phyloP scores from a whole-genome alignment of 2,329 filamentous ascomycete genomes.

The Colletotrichum abscissum region DNA sequence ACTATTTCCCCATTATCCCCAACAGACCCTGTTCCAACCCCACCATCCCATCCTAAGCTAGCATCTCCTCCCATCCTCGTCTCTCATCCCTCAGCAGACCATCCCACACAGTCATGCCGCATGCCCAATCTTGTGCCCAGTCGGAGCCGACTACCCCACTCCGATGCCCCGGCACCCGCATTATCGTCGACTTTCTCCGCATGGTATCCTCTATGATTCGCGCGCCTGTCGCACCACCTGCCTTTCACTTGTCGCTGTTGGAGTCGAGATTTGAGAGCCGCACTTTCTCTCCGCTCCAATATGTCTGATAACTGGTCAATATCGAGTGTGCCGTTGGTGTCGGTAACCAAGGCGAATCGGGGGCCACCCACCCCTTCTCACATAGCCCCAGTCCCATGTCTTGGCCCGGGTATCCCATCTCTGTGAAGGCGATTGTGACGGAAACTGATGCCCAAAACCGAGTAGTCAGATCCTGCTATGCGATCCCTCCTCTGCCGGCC shows the following conservation, averaged over 20 bases:
- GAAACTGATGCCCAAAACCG: conserved; percentile 16
- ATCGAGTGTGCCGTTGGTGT: neutral
- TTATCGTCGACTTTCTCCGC: conserved; percentile 26
- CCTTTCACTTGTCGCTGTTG: neutral
- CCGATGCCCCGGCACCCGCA: conserved; percentile 15
- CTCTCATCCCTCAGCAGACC: neutral
- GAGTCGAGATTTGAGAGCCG: conserved; percentile 15
- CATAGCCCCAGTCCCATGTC: neutral
- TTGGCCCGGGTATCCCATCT: neutral
- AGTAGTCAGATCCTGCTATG: conserved; percentile 6
- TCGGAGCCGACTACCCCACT: conserved; percentile 24
- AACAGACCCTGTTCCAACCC: neutral
- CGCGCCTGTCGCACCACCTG: conserved; percentile 24
- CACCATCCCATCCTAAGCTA: neutral
- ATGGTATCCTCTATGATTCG: conserved; percentile 29
- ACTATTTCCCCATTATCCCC: conserved; percentile 1
- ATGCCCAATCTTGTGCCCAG: neutral
- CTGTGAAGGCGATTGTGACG: conserved; percentile 2
- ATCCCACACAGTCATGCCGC: neutral
- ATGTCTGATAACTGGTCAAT: neutral
- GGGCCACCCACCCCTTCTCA: neutral
- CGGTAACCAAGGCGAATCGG: neutral
- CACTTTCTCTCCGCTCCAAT: neutral
- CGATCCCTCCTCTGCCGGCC: conserved; percentile 21
- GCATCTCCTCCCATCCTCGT: neutral